These are phyloP conservation scores for Fusarium lateritium DNA, from an alignment of 2,329 filamentous ascomycete genomes.

Conservation along the genomic window DNA sequence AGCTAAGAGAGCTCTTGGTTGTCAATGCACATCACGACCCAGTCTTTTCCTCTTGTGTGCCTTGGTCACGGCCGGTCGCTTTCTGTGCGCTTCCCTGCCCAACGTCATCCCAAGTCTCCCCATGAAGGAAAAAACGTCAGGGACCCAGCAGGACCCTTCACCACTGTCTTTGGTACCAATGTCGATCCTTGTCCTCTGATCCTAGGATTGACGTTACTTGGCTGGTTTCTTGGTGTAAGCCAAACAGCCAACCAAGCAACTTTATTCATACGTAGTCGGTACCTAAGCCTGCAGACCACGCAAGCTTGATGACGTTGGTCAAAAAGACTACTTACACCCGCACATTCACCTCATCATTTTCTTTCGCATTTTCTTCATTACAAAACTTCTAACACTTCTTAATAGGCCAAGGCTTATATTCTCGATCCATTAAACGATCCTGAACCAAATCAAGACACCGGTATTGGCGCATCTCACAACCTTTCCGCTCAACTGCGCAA, in stretches of 20 bases:
- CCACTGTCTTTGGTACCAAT: slow-evolving; percentile 41
- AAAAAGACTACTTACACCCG: slow-evolving; percentile 17
- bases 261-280: slow-evolving; percentile 16
- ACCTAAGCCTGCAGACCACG: slow-evolving; percentile 37
- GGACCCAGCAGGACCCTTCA: slow-evolving; percentile 40
- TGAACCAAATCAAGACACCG: slow-evolving; percentile 77
- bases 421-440: slow-evolving; percentile 79
- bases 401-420: slow-evolving; percentile 75
- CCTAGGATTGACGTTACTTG: slow-evolving; percentile 27
- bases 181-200: slow-evolving; percentile 30
- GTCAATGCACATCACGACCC: slow-evolving; percentile 28
- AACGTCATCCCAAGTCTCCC: slow-evolving; percentile 42
- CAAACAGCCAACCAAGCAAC: slow-evolving; percentile 30
- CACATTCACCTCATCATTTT: slow-evolving; percentile 10
- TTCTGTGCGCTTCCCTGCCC: slow-evolving; percentile 29
- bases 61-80: slow-evolving; percentile 17
- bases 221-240: slow-evolving; percentile 37
- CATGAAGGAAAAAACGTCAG: slow-evolving; percentile 36
- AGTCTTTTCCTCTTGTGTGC: slow-evolving; percentile 30
- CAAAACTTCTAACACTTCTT: slow-evolving; percentile 14
- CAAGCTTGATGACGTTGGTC: slow-evolving; percentile 45
- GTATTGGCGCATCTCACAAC: slow-evolving; percentile 52
- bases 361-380: slow-evolving; percentile 1
- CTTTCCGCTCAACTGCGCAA: slow-evolving; percentile 42
- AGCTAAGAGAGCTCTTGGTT: slow-evolving; percentile 21